phyloP scores from a whole-genome alignment of 1,284 basidiomycete species.

The Neolentinus lepideus region DNA sequence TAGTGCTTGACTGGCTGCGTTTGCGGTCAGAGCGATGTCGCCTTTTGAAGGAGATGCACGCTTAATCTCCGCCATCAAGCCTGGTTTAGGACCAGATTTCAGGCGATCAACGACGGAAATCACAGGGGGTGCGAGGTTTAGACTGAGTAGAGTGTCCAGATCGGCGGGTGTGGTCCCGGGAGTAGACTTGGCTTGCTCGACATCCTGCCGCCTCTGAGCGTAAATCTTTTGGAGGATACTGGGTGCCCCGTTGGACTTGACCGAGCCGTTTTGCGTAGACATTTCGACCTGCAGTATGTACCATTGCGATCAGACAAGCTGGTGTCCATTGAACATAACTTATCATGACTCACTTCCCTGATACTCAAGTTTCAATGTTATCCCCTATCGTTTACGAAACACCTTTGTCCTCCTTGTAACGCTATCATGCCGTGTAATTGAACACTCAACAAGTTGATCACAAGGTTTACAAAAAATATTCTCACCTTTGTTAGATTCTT shows the following conservation, averaged over 20 bases:
- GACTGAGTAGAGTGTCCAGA: conserved; percentile 60
- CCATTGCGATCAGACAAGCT: background rate
- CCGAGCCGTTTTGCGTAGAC: background rate
- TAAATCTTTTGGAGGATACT: conserved; percentile 77
- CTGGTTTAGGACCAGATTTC: conserved; percentile 37
- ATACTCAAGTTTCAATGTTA: too few species aligned
- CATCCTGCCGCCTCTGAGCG: conserved; percentile 49
- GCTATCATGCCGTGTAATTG: too few species aligned
- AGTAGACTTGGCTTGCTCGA: conserved; percentile 46
- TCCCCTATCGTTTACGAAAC: too few species aligned
- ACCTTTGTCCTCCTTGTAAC: too few species aligned
- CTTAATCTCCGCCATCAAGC: conserved; percentile 92
- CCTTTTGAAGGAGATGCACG: conserved; percentile 93
- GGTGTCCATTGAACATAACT: too few species aligned
- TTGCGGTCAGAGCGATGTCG: conserved; percentile 72
- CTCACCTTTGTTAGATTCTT: too few species aligned
- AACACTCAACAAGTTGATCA: too few species aligned
- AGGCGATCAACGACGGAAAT: conserved; percentile 44
- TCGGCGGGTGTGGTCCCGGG: conserved; percentile 71
- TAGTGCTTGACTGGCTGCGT: conserved; percentile 80
- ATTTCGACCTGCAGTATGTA: background rate
- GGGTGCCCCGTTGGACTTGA: conserved; percentile 31
- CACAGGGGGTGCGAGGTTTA: conserved; percentile 78
- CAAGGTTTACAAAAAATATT: too few species aligned
- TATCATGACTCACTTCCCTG: too few species aligned